Evolutionary conservation across 345 rosid genomes (phyloP).

Genomic region (Acer saccharum): DNA sequence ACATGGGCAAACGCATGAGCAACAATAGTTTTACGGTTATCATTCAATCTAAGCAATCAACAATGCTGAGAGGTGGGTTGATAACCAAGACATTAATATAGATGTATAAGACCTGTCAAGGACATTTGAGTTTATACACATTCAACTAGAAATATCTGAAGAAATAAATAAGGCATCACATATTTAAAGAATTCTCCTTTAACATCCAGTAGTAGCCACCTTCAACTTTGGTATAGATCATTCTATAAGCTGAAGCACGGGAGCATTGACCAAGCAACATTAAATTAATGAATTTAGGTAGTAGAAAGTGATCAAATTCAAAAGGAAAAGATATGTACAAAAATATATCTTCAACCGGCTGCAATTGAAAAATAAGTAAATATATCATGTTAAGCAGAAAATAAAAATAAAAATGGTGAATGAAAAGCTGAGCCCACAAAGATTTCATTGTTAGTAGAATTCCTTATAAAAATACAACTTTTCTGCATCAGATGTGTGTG

Average conservation of each 20-base stretch:
- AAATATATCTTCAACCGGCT: not conserved
- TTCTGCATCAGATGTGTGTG: not conserved
- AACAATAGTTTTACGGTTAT: slow-evolving; percentile 1
- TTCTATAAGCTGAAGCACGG: not conserved
- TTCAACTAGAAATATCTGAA: not conserved
- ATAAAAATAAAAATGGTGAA: not conserved
- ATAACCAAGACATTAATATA: not conserved
- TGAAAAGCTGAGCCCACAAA: not conserved
- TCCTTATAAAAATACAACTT: not conserved
- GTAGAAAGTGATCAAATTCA: not conserved
- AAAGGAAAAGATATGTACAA: not conserved
- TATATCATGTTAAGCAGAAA: not conserved
- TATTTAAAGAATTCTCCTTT: not conserved
- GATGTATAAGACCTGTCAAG: not conserved
- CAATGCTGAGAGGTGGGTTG: not conserved
- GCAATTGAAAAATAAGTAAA: not conserved
- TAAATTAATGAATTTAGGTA: not conserved
- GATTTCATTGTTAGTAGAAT: not conserved
- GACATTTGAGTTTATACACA: not conserved
- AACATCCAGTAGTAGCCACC: not conserved
- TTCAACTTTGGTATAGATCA: not conserved
- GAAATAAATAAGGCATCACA: not conserved
- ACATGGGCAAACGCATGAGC: not conserved
- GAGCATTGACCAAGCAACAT: not conserved
- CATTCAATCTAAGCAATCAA: slow-evolving; percentile 13